Evolutionary conservation across 805 yeast species (phyloP).

Genomic region (Wickerhamomyces canadensis): DNA sequence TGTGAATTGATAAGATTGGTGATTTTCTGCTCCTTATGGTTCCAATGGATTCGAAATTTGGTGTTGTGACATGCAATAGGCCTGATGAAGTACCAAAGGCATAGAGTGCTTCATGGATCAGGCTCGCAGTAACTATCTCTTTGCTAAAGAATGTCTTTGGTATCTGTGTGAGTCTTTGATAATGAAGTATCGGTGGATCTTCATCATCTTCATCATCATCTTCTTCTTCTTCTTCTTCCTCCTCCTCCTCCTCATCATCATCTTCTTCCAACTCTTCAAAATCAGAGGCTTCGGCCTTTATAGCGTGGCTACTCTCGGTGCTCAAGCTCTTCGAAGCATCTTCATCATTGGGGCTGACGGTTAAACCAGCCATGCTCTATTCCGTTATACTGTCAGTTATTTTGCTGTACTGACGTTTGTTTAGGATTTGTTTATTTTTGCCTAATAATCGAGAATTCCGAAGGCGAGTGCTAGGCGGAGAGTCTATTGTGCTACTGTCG

Average conservation of each 20-base stretch:
- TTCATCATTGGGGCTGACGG: too few species aligned
- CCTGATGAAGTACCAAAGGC: conserved; percentile 92
- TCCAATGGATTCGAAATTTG: conserved; percentile 56
- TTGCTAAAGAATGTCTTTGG: conserved; percentile 66
- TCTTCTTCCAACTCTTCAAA: conserved; percentile 5
- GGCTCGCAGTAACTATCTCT: conserved; percentile 75
- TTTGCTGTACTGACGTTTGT: too few species aligned
- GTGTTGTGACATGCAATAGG: conserved; percentile 57
- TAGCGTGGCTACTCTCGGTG: too few species aligned
- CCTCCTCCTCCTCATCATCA: conserved; percentile 13
- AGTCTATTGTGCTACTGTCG: too few species aligned
- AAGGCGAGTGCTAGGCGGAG: too few species aligned
- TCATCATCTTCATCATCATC: conserved; percentile 40
- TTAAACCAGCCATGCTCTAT: too few species aligned
- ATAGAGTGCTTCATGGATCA: conserved; percentile 52
- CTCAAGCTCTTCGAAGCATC: too few species aligned
- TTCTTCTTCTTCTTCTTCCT: conserved; percentile 9
- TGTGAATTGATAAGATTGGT: conserved; percentile 65
- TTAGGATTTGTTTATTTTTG: too few species aligned
- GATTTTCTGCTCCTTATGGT: conserved; percentile 84
- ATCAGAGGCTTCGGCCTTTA: too few species aligned
- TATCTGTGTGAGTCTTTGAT: conserved; percentile 59
- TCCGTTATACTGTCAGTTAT: too few species aligned
- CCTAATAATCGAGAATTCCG: too few species aligned
- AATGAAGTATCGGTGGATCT: conserved; percentile 70